Percentiles rank a stretch among this genome's conserved stretches.
These are phyloP conservation scores for Trypanosoma grayi DNA, from an alignment of 208 protist species.

Conservation along the genomic window DNA sequence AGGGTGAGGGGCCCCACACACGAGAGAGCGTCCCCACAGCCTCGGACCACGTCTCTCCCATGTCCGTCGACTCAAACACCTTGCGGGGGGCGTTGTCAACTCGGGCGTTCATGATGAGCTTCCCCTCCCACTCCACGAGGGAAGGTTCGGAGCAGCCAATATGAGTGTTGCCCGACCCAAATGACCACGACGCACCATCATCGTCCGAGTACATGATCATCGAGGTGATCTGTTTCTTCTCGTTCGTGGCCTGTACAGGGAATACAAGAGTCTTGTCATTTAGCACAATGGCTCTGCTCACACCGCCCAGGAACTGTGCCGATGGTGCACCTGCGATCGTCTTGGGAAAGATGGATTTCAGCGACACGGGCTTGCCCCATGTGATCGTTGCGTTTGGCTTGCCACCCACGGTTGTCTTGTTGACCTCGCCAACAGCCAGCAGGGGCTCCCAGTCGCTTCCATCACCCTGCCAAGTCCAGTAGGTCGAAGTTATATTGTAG, in stretches of 20 bases:
- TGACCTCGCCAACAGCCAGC: slow-evolving; percentile 8
- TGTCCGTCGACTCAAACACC: slow-evolving; percentile 7
- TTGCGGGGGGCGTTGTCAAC: slow-evolving; percentile 5
- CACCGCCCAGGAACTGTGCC: slow-evolving; percentile 12
- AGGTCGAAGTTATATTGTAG: not conserved
- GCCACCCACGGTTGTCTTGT: not conserved
- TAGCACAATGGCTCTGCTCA: slow-evolving; percentile 8
- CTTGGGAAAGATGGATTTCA: not conserved
- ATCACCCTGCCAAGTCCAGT: slow-evolving; percentile 2
- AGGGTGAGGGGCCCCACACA: slow-evolving; percentile 15
- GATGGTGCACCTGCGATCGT: not conserved
- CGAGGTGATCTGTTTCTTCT: not conserved
- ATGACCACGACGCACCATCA: slow-evolving; percentile 8
- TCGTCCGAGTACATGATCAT: slow-evolving; percentile 14
- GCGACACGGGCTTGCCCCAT: not conserved
- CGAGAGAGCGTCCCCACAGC: slow-evolving; percentile 3
- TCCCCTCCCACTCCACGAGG: slow-evolving; percentile 11
- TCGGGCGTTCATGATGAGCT: slow-evolving; percentile 4
- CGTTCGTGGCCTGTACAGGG: slow-evolving; percentile 12
- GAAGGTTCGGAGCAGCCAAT: not conserved
- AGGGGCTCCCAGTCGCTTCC: slow-evolving; percentile 15
- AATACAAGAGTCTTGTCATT: slow-evolving; percentile 13
- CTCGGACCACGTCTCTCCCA: slow-evolving; percentile 15
- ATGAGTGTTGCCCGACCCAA: not conserved
- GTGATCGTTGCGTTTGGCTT: not conserved